Evolutionary conservation across 768 basidiomycete genomes (phyloP), one percentile per base, ranked within the genome.

Genomic region (Mycena rebaudengoi): DNA sequence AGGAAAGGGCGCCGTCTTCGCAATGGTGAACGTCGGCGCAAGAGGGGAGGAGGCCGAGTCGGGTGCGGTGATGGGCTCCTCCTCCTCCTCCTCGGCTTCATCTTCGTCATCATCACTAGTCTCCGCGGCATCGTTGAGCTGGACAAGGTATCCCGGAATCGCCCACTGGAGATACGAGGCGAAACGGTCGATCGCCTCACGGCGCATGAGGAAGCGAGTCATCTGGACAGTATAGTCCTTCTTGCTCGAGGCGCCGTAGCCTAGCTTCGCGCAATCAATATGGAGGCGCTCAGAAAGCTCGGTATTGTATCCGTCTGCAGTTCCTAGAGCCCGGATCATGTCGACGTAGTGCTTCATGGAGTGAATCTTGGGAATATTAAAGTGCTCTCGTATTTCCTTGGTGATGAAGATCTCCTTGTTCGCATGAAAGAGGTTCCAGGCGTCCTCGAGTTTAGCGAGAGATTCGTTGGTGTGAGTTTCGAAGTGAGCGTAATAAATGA

Each of bases 331-430:
- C 10, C 60, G 61, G 21, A 80, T 80, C 4, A 59, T 23, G 6
- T 69, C 59, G 21, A 71, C 48, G 52, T 78, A 78, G 55, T 78
- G 76, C 8, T 62, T 14, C 35, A 78, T 56, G 3, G 64, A 62
- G 58, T 77, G 75, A 20, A 78, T 51, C 60, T 81, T 81, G 8
- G 76, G 74, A 20, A 81, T 75, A 54, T 78, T 74, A 60, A 80
- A 80, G 46, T 80, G 61, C 11, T 71, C 30, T 12, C 69, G 72
- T 16, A 71, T 41, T 5, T 51, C 66, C 10, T 61, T 39, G 0
- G 60, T 44, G 18, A 73, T 29, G 53, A 80, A 77, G 21, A 73
- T 46, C 12, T 69, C 59, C 56, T 77, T 75, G 64, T 74, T 46
- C 21, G 44, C 37, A 48, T 78, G 75, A 51, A 78, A 77, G 1